phyloP scores from a whole-genome alignment of 768 basidiomycete species.

The Lactarius hatsudake region DNA sequence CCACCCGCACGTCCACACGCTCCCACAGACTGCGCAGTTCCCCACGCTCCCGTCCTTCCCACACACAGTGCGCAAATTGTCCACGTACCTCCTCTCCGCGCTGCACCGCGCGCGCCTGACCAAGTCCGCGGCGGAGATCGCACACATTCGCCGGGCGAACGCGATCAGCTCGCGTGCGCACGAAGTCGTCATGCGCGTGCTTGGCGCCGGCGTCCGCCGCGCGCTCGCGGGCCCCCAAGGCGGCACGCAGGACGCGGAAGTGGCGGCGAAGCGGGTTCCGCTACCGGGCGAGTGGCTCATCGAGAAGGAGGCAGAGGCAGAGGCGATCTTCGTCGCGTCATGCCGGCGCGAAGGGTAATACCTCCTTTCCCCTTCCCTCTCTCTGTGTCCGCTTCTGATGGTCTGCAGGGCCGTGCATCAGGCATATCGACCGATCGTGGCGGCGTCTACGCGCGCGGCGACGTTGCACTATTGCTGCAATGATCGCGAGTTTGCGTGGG shows the following conservation, averaged over 20 bases:
- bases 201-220: conserved; percentile 67
- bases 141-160: conserved; percentile 74
- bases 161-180: conserved; percentile 87
- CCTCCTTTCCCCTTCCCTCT: background rate
- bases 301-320: conserved; percentile 89
- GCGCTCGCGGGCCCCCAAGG: background rate
- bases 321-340: conserved; percentile 88
- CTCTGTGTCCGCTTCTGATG: background rate
- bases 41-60: conserved; percentile 45
- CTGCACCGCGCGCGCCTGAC: conserved; percentile 78
- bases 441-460: conserved; percentile 79
- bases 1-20: conserved; percentile 58
- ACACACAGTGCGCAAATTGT: conserved; percentile 41
- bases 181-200: conserved; percentile 86
- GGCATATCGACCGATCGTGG: conserved; percentile 92
- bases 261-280: conserved; percentile 39
- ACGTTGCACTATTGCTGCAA: conserved; percentile 96
- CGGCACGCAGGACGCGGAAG: conserved; percentile 39
- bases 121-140: conserved; percentile 75
- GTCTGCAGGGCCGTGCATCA: conserved; percentile 68
- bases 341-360: conserved; percentile 81
- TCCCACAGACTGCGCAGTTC: conserved; percentile 55
- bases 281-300: conserved; percentile 85
- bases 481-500: conserved; percentile 83
- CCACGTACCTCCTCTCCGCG: conserved; percentile 67